Evolutionary conservation across 169 alveolate genomes (phyloP).

Genomic region (Sarcocystis neurona): DNA sequence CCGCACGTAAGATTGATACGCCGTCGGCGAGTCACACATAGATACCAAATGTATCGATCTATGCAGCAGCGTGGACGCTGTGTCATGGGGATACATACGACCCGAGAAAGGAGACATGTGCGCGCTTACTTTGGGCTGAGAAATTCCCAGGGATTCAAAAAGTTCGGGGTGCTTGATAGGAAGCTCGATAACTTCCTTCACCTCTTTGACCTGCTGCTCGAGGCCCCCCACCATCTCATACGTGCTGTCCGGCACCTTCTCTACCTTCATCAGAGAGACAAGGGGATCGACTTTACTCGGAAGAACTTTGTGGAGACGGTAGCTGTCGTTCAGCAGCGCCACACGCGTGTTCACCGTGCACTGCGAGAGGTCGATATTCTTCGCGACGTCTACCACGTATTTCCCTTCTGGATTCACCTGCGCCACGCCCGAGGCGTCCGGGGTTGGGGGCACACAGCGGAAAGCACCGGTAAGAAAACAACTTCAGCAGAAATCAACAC

Average conservation of each 20-base stretch:
- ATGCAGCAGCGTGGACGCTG: no score
- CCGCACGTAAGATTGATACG: no score
- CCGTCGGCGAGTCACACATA: no score
- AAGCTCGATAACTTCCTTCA: slow-evolving; percentile 98
- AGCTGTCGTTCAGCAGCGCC: slow-evolving; percentile 83
- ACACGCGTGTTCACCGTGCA: slow-evolving; percentile 94
- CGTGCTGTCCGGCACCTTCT: slow-evolving; percentile 99
- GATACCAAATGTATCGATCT: no score
- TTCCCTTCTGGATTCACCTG: slow-evolving; percentile 93
- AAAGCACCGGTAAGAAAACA: not conserved
- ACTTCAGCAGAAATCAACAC: no score
- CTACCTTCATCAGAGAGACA: slow-evolving; percentile 99
- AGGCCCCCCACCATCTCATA: slow-evolving; percentile 99
- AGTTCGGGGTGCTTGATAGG: slow-evolving; percentile 99
- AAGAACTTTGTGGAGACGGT: slow-evolving; percentile 91
- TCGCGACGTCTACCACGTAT: slow-evolving; percentile 93
- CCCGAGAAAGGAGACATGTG: no score
- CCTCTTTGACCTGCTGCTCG: slow-evolving; percentile 97
- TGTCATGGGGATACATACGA: no score
- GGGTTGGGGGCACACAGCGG: no score
- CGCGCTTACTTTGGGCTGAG: slow-evolving; percentile 90
- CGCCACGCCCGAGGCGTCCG: no score
- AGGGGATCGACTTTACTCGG: slow-evolving; percentile 99
- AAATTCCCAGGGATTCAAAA: slow-evolving; percentile 96
- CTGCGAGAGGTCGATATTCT: slow-evolving; percentile 89